Base-by-base conservation (phyloP, 225 moss, liverwort and hornwort genomes). In the Asterella californica region DNA sequence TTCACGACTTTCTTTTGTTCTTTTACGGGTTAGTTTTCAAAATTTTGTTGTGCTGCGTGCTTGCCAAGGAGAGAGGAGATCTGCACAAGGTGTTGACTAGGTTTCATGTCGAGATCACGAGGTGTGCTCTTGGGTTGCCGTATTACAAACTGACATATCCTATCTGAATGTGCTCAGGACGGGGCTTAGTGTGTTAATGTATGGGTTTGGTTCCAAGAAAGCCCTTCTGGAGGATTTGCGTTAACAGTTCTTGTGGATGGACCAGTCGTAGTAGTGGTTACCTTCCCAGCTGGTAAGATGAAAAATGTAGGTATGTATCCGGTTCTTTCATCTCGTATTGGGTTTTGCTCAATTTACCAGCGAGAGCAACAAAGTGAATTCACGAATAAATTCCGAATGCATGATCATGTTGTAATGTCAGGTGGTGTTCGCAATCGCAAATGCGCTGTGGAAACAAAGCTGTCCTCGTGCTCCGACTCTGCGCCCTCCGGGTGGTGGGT, bases 151-250 rank as follows among this genome's bases (percentile, higher is more conserved):
- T 52, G 12, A 52, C 22, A 10, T 27, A 21, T 45, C 24, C 70
- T 24, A 7, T 22, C 9, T 71, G 47, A 25, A 71, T 48, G 9
- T 71, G 3, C 25, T 84, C 86, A 97, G 95, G 78, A 89, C 90
- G 78, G 95, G 95, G 49, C 95, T 92, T 85, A 92, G 97, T 38
- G 87, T 99, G 74, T 69, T 99, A 72, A 87, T 95, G 88, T 99
- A 95, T 78, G 97, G 97, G 50, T 99, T 99, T 72, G 97, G 93
- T 25, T 99, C 97, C 71, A 93, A 99, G 85, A 95, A 88, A 54
- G 83, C 79, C 24, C 85, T 95, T 30, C 81, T 95, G 83, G 95
- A 99, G 77, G 89, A 94, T 81, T 95, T 52, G 92, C 93, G 19
- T 76, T 83, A 82, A 76, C 84, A 36, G 89, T 82, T 53, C 95